Conservation (phyloP, 352 stramenopile species). For the Phytophthora boehmeriae region DNA sequence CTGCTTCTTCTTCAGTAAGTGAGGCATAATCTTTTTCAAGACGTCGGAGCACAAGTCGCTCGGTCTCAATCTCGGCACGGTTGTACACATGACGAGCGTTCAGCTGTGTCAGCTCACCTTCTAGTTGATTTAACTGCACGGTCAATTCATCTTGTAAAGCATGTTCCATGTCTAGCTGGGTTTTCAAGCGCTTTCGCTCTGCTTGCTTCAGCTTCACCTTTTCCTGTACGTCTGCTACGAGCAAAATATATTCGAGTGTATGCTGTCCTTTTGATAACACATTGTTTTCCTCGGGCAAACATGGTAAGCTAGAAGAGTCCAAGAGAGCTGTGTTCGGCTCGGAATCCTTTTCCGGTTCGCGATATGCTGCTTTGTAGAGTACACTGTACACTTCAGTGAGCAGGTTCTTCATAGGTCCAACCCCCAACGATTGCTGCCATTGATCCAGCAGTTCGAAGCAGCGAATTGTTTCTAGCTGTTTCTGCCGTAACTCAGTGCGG, state of each 20-base stretch:
- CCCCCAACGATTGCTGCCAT: slow-evolving; percentile 27
- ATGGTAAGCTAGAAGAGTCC: neutral
- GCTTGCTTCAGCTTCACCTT: slow-evolving; percentile 25
- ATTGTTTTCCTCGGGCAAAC: neutral
- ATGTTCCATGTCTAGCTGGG: slow-evolving; percentile 54
- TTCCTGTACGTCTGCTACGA: slow-evolving; percentile 24
- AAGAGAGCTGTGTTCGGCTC: neutral
- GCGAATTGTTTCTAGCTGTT: slow-evolving; percentile 26
- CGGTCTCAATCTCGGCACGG: slow-evolving; percentile 45
- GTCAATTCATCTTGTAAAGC: slow-evolving; percentile 47
- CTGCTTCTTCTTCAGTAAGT: slow-evolving; percentile 49
- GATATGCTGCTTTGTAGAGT: slow-evolving; percentile 19
- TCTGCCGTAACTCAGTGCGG: no score
- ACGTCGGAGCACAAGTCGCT: slow-evolving; percentile 38
- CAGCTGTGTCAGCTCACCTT: slow-evolving; percentile 44
- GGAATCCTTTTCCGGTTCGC: neutral
- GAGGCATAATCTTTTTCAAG: slow-evolving; percentile 59
- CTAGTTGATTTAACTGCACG: slow-evolving; percentile 34
- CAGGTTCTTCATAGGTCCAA: slow-evolving; percentile 30
- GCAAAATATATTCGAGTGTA: slow-evolving; percentile 21
- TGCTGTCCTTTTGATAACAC: neutral
- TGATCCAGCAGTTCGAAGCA: slow-evolving; percentile 40
- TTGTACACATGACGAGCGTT: slow-evolving; percentile 39
- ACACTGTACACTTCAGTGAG: slow-evolving; percentile 22
- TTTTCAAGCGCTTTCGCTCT: slow-evolving; percentile 21